Conservation (phyloP, 306 rosid species). For the Purshia tridentata region DNA sequence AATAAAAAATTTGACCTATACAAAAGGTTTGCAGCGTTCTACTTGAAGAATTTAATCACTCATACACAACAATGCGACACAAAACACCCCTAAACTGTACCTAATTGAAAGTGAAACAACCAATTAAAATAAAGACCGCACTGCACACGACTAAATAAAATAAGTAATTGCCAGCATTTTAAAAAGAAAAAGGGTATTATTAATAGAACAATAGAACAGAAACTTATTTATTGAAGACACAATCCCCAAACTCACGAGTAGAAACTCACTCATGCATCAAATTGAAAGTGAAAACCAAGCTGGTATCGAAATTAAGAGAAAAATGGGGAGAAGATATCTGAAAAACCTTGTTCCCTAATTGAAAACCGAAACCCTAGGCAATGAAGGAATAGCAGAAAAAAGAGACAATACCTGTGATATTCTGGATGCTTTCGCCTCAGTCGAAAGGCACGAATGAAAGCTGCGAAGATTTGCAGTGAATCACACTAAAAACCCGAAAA, state of each 20-base stretch:
- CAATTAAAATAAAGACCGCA: neutral
- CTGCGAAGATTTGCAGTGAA: neutral
- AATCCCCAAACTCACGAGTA: neutral
- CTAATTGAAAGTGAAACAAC: neutral
- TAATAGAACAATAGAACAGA: neutral
- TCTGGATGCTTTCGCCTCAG: neutral
- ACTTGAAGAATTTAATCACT: neutral
- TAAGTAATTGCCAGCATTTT: neutral
- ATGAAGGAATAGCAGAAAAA: neutral
- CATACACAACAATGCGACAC: conserved; percentile 18
- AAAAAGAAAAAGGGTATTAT: neutral
- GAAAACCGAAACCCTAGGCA: conserved; percentile 42
- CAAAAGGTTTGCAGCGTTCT: neutral
- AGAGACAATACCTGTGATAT: neutral
- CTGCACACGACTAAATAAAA: neutral
- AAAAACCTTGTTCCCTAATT: conserved; percentile 10
- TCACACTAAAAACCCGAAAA: neutral
- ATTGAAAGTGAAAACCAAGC: neutral
- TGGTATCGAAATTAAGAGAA: neutral
- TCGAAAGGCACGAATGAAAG: neutral
- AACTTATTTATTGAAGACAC: neutral
- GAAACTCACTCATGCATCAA: conserved; percentile 2
- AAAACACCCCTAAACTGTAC: conserved; percentile 8
- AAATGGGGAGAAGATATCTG: neutral
- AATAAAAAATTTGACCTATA: neutral